Evolutionary conservation across 345 rosid genomes (phyloP).

Genomic region (Syzygium aqueum): DNA sequence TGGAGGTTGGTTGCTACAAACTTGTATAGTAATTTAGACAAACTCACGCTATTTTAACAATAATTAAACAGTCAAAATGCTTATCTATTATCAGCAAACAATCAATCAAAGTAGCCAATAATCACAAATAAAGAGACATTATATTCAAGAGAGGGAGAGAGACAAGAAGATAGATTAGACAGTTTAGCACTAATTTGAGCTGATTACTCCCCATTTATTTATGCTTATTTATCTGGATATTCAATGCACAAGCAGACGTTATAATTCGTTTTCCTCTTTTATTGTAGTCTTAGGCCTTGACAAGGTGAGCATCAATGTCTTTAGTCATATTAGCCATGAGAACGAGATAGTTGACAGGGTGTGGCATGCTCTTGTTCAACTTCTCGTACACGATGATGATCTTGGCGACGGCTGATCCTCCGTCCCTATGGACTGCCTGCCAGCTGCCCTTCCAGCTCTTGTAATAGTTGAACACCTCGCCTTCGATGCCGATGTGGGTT

Average conservation of each 20-base stretch:
- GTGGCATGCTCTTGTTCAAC: conserved; percentile 1
- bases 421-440: not conserved
- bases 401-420: not conserved
- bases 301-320: not conserved
- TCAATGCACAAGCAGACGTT: not conserved
- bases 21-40: not conserved
- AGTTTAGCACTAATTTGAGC: not conserved
- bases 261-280: not conserved
- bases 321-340: not conserved
- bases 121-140: not conserved
- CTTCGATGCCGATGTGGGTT: not conserved
- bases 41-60: not conserved
- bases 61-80: not conserved
- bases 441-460: not conserved
- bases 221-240: not conserved
- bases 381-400: conserved; percentile 12
- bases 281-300: not conserved
- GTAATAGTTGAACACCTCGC: not conserved
- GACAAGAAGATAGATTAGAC: not conserved
- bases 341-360: conserved; percentile 6
- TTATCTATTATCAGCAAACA: not conserved
- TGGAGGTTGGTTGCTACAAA: too few species aligned
- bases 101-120: not conserved
- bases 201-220: not conserved
- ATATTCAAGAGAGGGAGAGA: not conserved